Evolutionary conservation across 2,329 filamentous ascomycete genomes (phyloP).

Genomic region (Blastomyces percursus): DNA sequence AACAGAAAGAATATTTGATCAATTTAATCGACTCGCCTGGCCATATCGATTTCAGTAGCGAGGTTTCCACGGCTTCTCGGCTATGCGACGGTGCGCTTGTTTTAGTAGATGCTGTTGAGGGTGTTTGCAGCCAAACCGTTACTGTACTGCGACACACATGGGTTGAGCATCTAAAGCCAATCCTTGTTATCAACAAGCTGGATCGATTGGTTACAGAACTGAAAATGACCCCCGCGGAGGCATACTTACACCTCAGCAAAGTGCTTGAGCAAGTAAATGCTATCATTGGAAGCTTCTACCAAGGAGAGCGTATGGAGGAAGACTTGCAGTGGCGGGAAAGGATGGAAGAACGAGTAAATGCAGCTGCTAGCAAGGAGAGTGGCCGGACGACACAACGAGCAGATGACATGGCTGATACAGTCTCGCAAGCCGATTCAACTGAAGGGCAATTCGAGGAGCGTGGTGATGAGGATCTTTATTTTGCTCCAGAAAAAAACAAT

Average conservation of each 20-base stretch:
- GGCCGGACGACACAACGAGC: slow-evolving; percentile 30
- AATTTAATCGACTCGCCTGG: slow-evolving; percentile 97
- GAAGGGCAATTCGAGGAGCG: slow-evolving; percentile 66
- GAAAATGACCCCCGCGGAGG: slow-evolving; percentile 83
- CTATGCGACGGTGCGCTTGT: slow-evolving; percentile 92
- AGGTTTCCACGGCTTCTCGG: slow-evolving; percentile 90
- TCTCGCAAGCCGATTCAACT: slow-evolving; percentile 39
- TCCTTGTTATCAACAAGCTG: slow-evolving; percentile 97
- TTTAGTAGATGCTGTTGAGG: slow-evolving; percentile 91
- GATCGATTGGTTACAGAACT: slow-evolving; percentile 88
- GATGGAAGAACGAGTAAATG: slow-evolving; percentile 75
- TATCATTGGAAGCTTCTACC: slow-evolving; percentile 93
- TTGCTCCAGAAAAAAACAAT: slow-evolving; percentile 95
- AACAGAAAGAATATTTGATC: slow-evolving; percentile 82
- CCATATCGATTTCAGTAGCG: slow-evolving; percentile 97
- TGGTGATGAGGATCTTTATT: slow-evolving; percentile 95
- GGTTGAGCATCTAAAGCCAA: slow-evolving; percentile 87
- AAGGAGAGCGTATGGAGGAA: slow-evolving; percentile 97
- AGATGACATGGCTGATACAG: slow-evolving; percentile 39
- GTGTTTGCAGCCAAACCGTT: slow-evolving; percentile 96
- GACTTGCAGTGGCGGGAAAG: slow-evolving; percentile 91
- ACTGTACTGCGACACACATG: slow-evolving; percentile 91
- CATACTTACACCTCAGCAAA: slow-evolving; percentile 78
- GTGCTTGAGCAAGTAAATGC: slow-evolving; percentile 94
- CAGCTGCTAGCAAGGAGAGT: slow-evolving; percentile 53